phyloP scores from a whole-genome alignment of 768 basidiomycete genomes.

The Trametes punicea region DNA sequence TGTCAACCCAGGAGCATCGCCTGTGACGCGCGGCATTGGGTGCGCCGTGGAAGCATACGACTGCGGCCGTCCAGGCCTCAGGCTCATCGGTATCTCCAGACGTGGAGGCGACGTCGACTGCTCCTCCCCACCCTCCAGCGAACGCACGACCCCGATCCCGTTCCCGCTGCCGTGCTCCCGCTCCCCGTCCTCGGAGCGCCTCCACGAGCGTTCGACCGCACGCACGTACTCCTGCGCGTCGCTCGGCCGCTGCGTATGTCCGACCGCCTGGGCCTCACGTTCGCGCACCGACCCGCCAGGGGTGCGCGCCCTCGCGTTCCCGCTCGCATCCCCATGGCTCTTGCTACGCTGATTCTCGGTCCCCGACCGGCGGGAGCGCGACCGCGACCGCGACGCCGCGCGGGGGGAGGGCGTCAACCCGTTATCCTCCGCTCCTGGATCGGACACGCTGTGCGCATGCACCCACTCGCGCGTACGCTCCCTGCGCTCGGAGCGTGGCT shows the following conservation, averaged over 20 bases:
- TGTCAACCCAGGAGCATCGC: too few species aligned
- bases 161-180: not conserved
- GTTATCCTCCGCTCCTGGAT: not conserved
- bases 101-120: slow-evolving; percentile 3
- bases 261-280: not conserved
- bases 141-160: not conserved
- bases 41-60: too few species aligned
- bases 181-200: not conserved
- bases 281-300: not conserved
- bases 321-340: not conserved
- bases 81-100: slow-evolving; percentile 3
- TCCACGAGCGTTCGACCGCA: not conserved
- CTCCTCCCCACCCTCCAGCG: not conserved
- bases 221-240: slow-evolving; percentile 11
- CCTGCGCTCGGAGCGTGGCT: slow-evolving; percentile 8
- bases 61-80: slow-evolving; percentile 5
- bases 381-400: not conserved
- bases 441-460: slow-evolving; percentile 12
- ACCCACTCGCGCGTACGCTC: slow-evolving; percentile 19
- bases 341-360: not conserved
- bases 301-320: not conserved
- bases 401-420: not conserved
- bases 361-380: not conserved
- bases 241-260: not conserved
- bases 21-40: too few species aligned